Conservation (phyloP, 495 filamentous ascomycete genomes). For the Pseudotulostoma volvatum region DNA sequence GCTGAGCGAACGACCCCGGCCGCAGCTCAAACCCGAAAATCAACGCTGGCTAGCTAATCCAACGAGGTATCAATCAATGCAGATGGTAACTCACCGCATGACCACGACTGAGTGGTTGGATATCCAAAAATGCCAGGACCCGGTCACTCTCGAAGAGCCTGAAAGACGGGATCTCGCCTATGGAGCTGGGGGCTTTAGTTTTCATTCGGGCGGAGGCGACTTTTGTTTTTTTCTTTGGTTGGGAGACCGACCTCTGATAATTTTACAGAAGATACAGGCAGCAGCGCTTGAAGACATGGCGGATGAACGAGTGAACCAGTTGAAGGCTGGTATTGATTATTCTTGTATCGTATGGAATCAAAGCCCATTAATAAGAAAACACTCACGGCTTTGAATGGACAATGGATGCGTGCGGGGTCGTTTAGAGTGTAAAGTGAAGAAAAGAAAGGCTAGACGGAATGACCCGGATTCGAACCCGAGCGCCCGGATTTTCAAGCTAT, state of each 20-base stretch:
- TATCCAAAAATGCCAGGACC: constrained; percentile 93
- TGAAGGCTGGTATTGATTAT: too few species aligned
- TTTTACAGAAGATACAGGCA: constrained; percentile 94
- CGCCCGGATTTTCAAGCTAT: neutral
- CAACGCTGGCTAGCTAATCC: too few species aligned
- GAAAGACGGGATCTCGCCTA: constrained; percentile 87
- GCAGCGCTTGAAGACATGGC: constrained; percentile 19
- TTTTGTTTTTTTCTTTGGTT: too few species aligned
- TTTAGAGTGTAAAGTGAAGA: constrained; percentile 1
- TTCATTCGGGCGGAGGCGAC: too few species aligned
- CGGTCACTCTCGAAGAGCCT: constrained; percentile 90
- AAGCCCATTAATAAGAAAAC: too few species aligned
- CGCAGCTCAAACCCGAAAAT: too few species aligned
- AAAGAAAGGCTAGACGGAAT: constrained; percentile 1
- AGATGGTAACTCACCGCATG: constrained; percentile 63
- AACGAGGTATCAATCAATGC: too few species aligned
- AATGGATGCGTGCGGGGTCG: neutral
- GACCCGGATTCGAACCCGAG: neutral
- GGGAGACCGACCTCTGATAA: constrained; percentile 90
- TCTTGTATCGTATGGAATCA: too few species aligned
- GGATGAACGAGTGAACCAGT: constrained; percentile 4
- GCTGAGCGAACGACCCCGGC: too few species aligned
- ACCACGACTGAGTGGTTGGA: constrained; percentile 68
- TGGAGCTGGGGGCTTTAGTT: too few species aligned
- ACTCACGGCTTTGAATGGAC: too few species aligned